Base-by-base conservation (phyloP, 2,329 filamentous ascomycete species). In the Aspergillus fructus region DNA sequence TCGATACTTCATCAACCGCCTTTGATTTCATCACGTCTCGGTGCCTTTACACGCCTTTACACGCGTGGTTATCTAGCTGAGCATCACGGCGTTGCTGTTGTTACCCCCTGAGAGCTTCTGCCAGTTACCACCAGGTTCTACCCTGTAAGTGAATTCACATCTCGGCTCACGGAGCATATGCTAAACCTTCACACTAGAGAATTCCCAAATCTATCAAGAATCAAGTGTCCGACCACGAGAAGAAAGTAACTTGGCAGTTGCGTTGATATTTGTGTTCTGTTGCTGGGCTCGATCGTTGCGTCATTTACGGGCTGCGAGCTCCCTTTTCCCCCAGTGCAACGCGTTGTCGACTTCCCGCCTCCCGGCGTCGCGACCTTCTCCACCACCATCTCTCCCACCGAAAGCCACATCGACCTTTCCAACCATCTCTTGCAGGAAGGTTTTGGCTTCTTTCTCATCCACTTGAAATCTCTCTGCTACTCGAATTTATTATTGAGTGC, bases 321-420 rank as follows among this genome's bases (percentile, higher is more conserved):
- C 59, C 46, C 54, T 56, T 61, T 55, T 55, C 52, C 54, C 48
- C 58, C 60, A 62, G 61, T 62, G 63, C 64, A 63, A 64, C 65
- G 65, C 65, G 65, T 67, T 66, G 63, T 61, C 64, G 62, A 58
- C 63, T 66, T 66, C 64, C 65, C 65, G 64, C 65, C 65, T 65
- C 61, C 63, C 64, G 60, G 60, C 60, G 63, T 66, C 64, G 62
- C 65, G 64, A 66, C 64, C 64, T 64, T 64, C 64, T 66, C 63
- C 65, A 66, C 63, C 64, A 65, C 59, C 57, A 58, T 59, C 62
- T 62, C 64, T 65, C 67, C 66, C 62, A 64, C 64, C 63, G 48
- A 59, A 64, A 64, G 60, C 64, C 66, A 67, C 66, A 62, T 58
- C 56, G 53, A 62, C 61, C 47, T 58, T 63, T 49, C 64, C 62